Evolutionary conservation across 257 asterid genomes (phyloP), one percentile per base, ranked within the genome.

Genomic region (Ilex asprella): DNA sequence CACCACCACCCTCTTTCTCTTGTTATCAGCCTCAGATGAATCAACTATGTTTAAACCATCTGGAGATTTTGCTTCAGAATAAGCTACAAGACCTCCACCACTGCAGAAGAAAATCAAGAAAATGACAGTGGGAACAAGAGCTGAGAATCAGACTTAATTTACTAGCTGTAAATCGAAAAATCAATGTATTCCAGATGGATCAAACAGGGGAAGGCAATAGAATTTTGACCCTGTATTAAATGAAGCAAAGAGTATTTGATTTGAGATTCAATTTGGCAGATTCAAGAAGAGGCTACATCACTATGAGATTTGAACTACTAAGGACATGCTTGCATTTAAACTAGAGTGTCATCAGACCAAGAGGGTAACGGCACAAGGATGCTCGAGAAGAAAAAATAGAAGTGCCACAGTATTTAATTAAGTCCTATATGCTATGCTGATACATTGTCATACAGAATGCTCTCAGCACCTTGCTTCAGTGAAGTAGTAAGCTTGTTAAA

Each of bases 61-160:
- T 13, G 78, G 71, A 6, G 83, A 21, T 60, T 79, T 73, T 70
- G 91, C 89, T 49, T 89, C 99, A 66, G 96, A 72, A 55, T 80
- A 85, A 5, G 95, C 95, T 76, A 84, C 83, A 72, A 86, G 81
- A 30, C 95, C 81, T 51, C 95, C 94, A 59, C 97, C 97, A 68
- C 97, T 87, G 81, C 68, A 59, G 67, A 58, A 56, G 54, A 76
- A 12, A 61, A 14, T 59, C 30, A 31, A 52, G 12, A 14, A 46
- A 10, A 10, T 46, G 13, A 46, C 4, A 4, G 15, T 10, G 15
- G 1, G n/a, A 50, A 53, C n/a, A 15, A 53, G 15, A n/a, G 11
- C 10, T 0, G 57, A 15, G 57, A 6, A 53, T 53, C 5, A 53
- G 29, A 15, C 27, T 6, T 16, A 15, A n/a, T 4, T 35, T 35